Percentiles rank a stretch among this genome's conserved stretches.
These are phyloP conservation scores for Verticillium albo-atrum DNA, from an alignment of 2,329 filamentous ascomycete species.

Conservation along the genomic window DNA sequence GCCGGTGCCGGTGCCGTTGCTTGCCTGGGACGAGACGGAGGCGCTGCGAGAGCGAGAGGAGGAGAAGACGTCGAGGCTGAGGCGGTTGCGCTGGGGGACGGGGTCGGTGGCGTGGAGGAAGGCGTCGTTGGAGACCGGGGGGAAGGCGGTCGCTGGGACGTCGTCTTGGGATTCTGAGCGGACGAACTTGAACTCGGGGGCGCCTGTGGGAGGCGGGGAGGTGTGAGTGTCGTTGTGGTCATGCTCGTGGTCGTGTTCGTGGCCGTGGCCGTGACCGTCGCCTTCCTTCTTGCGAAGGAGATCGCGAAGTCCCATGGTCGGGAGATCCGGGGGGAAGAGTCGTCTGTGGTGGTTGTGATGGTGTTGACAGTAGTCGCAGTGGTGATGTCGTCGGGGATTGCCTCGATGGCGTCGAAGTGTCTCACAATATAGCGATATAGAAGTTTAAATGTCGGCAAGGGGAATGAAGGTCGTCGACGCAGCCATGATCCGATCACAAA, in stretches of 20 bases:
- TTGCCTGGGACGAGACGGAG: slow-evolving; percentile 38
- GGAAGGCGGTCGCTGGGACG: background rate
- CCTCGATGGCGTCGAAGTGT: background rate
- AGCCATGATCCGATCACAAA: background rate
- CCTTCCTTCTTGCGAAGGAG: slow-evolving; percentile 50
- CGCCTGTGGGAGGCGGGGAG: slow-evolving; percentile 19
- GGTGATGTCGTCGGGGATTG: background rate
- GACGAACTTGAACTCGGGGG: slow-evolving; percentile 74
- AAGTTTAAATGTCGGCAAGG: background rate
- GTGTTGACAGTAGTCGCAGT: background rate
- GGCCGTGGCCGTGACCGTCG: slow-evolving; percentile 28
- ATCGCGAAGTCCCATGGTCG: slow-evolving; percentile 46
- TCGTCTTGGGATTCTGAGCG: slow-evolving; percentile 71
- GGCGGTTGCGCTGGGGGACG: slow-evolving; percentile 27
- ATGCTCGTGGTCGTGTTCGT: slow-evolving; percentile 36
- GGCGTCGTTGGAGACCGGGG: slow-evolving; percentile 14
- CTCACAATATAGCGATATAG: background rate
- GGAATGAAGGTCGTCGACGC: background rate
- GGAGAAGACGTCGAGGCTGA: slow-evolving; percentile 41
- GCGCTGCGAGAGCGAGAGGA: slow-evolving; percentile 42
- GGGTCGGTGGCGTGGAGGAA: slow-evolving; percentile 16
- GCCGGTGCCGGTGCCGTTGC: slow-evolving; percentile 24
- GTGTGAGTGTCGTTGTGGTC: slow-evolving; percentile 40
- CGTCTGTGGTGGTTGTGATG: background rate
- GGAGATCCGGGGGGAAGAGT: background rate